Evolutionary conservation across 768 basidiomycete species (phyloP), one percentile per base, ranked within the genome.

Genomic region (Paxillus rubicundulus): DNA sequence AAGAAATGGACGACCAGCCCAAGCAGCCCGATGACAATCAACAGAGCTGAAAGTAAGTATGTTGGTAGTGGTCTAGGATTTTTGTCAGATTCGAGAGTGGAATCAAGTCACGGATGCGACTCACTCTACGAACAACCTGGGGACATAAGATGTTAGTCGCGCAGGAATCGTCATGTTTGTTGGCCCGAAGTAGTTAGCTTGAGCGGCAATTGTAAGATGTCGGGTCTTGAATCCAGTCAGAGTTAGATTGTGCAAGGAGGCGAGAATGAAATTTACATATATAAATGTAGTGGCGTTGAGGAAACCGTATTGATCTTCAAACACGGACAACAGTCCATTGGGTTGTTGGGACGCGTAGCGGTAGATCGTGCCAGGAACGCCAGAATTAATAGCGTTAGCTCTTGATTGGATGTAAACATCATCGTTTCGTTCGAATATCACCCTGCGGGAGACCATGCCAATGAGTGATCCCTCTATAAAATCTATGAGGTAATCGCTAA

Each of bases 301-400:
- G 58, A 87, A 84, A 0, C 77, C 79, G 45, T 77, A 74, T 2
- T 73, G 56, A 21, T 71, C 52, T 54, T 79, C 72, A 59, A 85
- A 87, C 8, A 73, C 73, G 2, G 74, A 63, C 45, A 76, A 67
- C 1, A 67, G 60, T 2, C 82, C 82, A 18, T 66, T 65, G 7
- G 72, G 62, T 14, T 65, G 54, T 51, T 78, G 74, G 8, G 65
- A 56, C 3, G 85, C 85, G 45, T 71, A 70, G 9, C 74, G 76
- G 56, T 82, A 84, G 17, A 88, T 80, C 5, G 87, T 79, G 8
- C 78, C 78, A 14, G 87, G 76, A 0, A 89, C 63, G n/a, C 78
- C 75, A n/a, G 79, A 71, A 27, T 63, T 69, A 1, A 78, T 78
- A 2, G 82, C 71, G 3, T 58, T 64, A 0, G 81, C 78, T 18